Base-by-base conservation (phyloP, 441 rosid species). In the Melastoma candidum region DNA sequence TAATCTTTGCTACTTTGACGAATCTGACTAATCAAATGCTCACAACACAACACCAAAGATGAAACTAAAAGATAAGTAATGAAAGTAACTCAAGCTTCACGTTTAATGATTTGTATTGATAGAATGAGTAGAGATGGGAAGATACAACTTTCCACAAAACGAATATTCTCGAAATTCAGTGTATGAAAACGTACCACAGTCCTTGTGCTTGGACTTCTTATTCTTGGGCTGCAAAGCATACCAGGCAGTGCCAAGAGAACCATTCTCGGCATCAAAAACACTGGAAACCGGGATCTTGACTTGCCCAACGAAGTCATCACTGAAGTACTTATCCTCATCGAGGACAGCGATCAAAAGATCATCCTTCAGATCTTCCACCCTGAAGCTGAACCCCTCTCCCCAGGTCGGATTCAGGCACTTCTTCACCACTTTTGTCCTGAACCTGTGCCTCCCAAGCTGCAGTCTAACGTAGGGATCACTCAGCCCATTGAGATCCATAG, bases 381-480 rank as follows among this genome's bases (percentile, higher is more conserved):
- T 77, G 74, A 93, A 86, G 64, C 81, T 63, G 63, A 85, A 88
- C 51, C 84, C 98, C 63, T 88, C 97, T 12, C 77, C 82, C 98
- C 98, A 93, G 59, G 47, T 81, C 39, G 98, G 98, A 65, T 75
- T 88, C 73, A 93, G 71, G 65, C 63, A 72, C 77, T 85, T 92
- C 82, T 84, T 92, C 61, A 85, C 82, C 54, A 84, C 98, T 75
- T 82, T 85, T 59, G 97, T 85, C 63, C 83, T 73, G 41, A 57
- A 75, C 81, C 71, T 81, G 47, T 81, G 83, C 76, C 65, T 86
- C 1, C 97, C 97, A 12, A 93, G 72, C 71, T 82, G 87, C 47
- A 93, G 70, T 77, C 68, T 84, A 22, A 82, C 97, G 57, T 92
- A 92, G 1, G 97, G 97, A 67, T 88, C 98, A 63, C 97, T 85